Conservation (phyloP, 2,329 filamentous ascomycete genomes). For the Pseudocercospora eumusae region DNA sequence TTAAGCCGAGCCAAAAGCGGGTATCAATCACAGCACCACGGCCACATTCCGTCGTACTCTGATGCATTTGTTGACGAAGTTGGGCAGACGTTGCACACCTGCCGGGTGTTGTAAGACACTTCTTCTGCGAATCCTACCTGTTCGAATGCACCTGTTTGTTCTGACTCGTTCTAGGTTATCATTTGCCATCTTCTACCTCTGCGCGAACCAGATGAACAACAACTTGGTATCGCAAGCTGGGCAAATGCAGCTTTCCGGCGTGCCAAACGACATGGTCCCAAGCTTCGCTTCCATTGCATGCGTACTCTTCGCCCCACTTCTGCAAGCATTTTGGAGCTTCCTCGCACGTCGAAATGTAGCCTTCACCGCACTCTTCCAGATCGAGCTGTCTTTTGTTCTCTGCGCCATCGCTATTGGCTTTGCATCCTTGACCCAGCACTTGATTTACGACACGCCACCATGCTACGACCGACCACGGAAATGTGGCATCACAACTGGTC, state of each 20-base stretch:
- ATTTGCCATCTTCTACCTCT: constrained; percentile 42
- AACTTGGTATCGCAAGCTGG: constrained; percentile 44
- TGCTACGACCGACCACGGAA: constrained; percentile 42
- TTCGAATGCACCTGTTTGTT: neutral
- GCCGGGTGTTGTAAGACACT: constrained; percentile 15
- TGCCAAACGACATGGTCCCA: constrained; percentile 43
- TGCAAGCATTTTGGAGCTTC: constrained; percentile 13
- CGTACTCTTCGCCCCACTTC: constrained; percentile 14
- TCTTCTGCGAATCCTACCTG: neutral
- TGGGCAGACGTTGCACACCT: constrained; percentile 12
- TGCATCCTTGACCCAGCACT: constrained; percentile 30
- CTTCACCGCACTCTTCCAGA: constrained; percentile 37
- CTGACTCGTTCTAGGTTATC: constrained; percentile 34
- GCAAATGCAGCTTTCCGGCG: constrained; percentile 39
- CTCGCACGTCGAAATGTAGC: constrained; percentile 53
- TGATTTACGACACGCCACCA: constrained; percentile 38
- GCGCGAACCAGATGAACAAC: constrained; percentile 45
- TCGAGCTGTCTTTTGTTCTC: constrained; percentile 18
- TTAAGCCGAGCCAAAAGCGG: constrained; percentile 10
- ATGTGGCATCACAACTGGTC: constrained; percentile 34
- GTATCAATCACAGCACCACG: constrained; percentile 8
- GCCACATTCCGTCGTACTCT: constrained; percentile 6
- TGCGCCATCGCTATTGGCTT: constrained; percentile 17
- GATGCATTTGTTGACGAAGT: constrained; percentile 42
- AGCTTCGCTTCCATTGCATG: constrained; percentile 24